Percentiles rank a stretch among this genome's conserved stretches.
phyloP scores from a whole-genome alignment of 2,329 filamentous ascomycete genomes.

The Cryphonectria nitschkei region DNA sequence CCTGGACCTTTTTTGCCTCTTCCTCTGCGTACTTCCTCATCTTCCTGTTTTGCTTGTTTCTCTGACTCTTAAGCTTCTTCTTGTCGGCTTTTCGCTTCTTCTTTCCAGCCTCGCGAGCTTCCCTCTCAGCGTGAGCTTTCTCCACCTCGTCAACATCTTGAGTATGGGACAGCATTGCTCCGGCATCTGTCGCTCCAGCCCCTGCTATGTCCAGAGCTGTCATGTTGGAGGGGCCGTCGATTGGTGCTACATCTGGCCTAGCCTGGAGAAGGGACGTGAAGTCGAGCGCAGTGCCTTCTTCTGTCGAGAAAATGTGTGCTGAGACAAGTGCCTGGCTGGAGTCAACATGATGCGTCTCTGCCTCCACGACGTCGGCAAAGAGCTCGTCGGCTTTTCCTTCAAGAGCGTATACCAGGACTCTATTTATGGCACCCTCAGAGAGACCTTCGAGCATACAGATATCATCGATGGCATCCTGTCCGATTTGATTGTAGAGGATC shows the following conservation, averaged over 20 bases:
- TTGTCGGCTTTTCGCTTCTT: neutral
- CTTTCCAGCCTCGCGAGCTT: neutral
- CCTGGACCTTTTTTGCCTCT: neutral
- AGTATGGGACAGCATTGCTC: neutral
- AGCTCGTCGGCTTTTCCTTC: neutral
- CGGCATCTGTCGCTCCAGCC: neutral
- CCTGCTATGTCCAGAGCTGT: neutral
- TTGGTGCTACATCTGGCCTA: neutral
- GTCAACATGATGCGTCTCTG: neutral
- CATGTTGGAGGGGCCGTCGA: neutral
- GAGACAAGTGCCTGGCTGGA: neutral
- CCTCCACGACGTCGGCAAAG: slow-evolving; percentile 8
- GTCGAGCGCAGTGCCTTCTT: neutral
- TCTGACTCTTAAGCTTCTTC: neutral
- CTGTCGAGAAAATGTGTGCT: neutral
- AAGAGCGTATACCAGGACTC: neutral
- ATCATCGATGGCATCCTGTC: neutral
- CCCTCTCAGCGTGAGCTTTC: neutral
- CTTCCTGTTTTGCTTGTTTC: neutral
- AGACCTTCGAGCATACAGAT: neutral
- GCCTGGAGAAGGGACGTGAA: neutral
- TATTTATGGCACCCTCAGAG: neutral
- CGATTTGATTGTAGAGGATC: neutral
- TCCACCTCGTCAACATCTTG: neutral
- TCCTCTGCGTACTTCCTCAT: neutral